Evolutionary conservation across 1,284 basidiomycete genomes (phyloP).

Genomic region (Hymenochaete sp.): DNA sequence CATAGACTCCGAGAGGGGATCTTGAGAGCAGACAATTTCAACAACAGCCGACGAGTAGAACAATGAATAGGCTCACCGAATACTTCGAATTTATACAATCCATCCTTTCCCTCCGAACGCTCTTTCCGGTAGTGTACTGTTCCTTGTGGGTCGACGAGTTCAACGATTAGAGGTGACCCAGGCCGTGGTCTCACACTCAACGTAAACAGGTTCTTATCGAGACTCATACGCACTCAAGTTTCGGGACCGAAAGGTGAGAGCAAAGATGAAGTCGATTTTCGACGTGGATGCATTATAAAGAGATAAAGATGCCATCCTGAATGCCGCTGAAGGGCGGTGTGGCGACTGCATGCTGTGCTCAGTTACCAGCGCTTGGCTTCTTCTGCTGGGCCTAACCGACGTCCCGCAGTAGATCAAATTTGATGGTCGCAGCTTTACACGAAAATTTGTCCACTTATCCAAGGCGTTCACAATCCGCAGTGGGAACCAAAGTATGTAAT

Average conservation of each 20-base stretch:
- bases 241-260: background rate
- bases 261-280: background rate
- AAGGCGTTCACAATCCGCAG: too few relatives aligned
- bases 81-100: slow-evolving; percentile 52
- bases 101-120: slow-evolving; percentile 34
- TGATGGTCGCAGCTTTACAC: too few relatives aligned
- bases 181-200: slow-evolving; percentile 51
- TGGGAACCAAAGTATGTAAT: too few relatives aligned
- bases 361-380: background rate
- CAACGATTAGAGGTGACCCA: slow-evolving; percentile 49
- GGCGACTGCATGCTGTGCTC: slow-evolving; percentile 4
- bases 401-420: too few relatives aligned
- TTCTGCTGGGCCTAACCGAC: too few relatives aligned
- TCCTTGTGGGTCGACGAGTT: slow-evolving; percentile 58
- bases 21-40: slow-evolving; percentile 28
- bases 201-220: slow-evolving; percentile 76
- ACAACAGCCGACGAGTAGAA: background rate
- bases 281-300: background rate
- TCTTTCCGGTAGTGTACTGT: slow-evolving; percentile 62
- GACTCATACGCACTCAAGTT: slow-evolving; percentile 45
- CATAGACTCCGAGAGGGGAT: slow-evolving; percentile 57
- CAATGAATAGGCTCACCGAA: slow-evolving; percentile 41
- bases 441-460: too few relatives aligned
- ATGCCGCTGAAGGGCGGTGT: background rate
- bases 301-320: background rate